These are phyloP conservation scores for Pseudogymnoascus sp. DNA, from an alignment of 2,329 filamentous ascomycete genomes.

Conservation along the genomic window DNA sequence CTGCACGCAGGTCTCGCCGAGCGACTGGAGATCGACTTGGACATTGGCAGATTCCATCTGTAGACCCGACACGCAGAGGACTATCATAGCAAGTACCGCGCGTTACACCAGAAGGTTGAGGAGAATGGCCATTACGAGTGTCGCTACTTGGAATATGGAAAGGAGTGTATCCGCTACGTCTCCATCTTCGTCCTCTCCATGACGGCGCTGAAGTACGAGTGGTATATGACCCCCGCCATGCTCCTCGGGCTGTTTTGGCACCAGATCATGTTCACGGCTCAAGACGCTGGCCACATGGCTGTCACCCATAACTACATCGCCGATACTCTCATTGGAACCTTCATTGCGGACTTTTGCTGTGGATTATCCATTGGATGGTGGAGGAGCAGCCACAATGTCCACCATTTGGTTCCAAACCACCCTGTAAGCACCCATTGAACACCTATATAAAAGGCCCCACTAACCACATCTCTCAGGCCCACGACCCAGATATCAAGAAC, in stretches of 20 bases:
- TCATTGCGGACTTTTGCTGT: constrained; percentile 58
- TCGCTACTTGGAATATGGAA: constrained; percentile 49
- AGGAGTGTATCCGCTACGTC: constrained; percentile 49
- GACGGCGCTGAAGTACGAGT: constrained; percentile 38
- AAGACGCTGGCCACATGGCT: constrained; percentile 56
- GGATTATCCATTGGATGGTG: constrained; percentile 62
- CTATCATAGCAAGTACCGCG: constrained; percentile 50
- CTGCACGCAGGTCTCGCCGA: background rate
- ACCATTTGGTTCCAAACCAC: constrained; percentile 59
- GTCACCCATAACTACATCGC: constrained; percentile 52
- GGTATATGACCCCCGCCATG: constrained; percentile 50
- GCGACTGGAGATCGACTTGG: constrained; percentile 39
- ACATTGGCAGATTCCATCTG: constrained; percentile 38
- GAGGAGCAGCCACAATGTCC: constrained; percentile 63
- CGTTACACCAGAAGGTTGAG: constrained; percentile 46
- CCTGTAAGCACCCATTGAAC: constrained; percentile 37
- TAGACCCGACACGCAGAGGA: constrained; percentile 48
- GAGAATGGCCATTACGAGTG: constrained; percentile 52
- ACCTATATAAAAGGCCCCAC: background rate
- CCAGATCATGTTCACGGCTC: constrained; percentile 61
- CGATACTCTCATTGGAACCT: constrained; percentile 54
- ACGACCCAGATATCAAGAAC: constrained; percentile 55
- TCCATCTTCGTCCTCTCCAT: constrained; percentile 44
- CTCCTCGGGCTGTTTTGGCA: constrained; percentile 60
- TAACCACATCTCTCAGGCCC: constrained; percentile 6